A percentile compares a stretch with the other conserved stretches of the same genome.
Conservation (phyloP, 2,329 filamentous ascomycete species). For the Mycosphaerella sp. region DNA sequence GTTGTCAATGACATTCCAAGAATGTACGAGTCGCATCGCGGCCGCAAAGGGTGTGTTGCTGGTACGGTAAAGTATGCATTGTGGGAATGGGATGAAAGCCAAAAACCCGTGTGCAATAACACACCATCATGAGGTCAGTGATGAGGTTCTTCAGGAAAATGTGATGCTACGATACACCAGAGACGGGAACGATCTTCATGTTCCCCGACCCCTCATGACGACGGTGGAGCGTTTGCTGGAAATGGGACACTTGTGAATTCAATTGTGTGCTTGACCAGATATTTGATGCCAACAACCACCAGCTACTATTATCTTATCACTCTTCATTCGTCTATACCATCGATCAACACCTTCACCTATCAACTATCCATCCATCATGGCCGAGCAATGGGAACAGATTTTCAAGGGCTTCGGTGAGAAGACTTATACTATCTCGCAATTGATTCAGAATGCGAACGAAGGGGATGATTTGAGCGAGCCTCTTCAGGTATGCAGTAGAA, state of each 20-base stretch:
- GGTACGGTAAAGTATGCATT: too few species aligned
- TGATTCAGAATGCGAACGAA: conserved; percentile 19
- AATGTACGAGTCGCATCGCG: too few species aligned
- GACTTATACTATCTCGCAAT: conserved; percentile 19
- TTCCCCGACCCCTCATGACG: conserved; percentile 5
- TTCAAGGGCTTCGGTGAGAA: conserved; percentile 21
- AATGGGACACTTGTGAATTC: background rate
- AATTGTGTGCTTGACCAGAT: background rate
- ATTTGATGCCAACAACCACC: background rate
- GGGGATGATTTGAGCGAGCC: conserved; percentile 17
- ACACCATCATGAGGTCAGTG: too few species aligned
- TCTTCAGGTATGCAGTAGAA: conserved; percentile 11
- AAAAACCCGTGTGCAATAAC: too few species aligned
- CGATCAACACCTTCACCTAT: background rate
- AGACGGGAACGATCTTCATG: conserved; percentile 1
- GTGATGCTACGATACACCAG: background rate
- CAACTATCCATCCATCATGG: conserved; percentile 10
- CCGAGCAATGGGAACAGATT: conserved; percentile 21
- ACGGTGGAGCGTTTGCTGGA: background rate
- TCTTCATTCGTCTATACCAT: background rate
- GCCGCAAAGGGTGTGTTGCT: too few species aligned
- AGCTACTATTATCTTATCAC: background rate
- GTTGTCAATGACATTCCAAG: too few species aligned
- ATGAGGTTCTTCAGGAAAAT: too few species aligned
- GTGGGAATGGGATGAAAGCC: too few species aligned